Percentiles rank a stretch among this genome's conserved stretches.
These are phyloP conservation scores for Aspergillus sp. DNA, from an alignment of 2,329 filamentous ascomycete species.

Conservation along the genomic window DNA sequence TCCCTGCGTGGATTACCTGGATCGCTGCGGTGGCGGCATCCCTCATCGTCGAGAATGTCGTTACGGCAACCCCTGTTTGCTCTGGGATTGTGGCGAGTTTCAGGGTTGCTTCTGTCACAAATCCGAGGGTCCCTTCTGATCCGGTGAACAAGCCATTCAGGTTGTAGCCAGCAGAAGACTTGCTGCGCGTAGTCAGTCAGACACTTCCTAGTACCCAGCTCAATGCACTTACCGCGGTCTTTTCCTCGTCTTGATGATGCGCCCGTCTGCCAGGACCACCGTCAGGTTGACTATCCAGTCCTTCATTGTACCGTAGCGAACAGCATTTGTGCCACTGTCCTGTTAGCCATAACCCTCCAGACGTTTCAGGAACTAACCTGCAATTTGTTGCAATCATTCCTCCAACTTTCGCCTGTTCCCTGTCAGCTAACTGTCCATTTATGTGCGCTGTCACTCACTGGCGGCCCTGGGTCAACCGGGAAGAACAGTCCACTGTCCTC, in stretches of 20 bases:
- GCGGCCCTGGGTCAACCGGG: constrained; percentile 80
- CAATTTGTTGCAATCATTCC: constrained; percentile 69
- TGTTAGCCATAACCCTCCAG: no score
- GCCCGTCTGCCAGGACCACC: constrained; percentile 68
- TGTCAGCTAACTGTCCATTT: no score
- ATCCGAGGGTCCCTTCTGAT: constrained; percentile 68
- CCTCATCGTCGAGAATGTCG: constrained; percentile 59
- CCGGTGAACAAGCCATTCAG: constrained; percentile 68
- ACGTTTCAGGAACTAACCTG: constrained; percentile 30
- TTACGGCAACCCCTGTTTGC: constrained; percentile 64
- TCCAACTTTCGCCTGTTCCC: constrained; percentile 49
- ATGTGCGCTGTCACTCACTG: constrained; percentile 12
- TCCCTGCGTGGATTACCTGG: constrained; percentile 63
- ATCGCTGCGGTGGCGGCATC: constrained; percentile 65
- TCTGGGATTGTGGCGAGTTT: constrained; percentile 66
- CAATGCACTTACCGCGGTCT: constrained; percentile 49
- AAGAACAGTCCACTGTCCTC: constrained; percentile 80
- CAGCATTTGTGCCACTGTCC: constrained; percentile 53
- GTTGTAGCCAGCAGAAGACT: constrained; percentile 71
- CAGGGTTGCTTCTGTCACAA: constrained; percentile 69
- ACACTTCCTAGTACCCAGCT: no score
- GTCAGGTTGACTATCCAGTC: constrained; percentile 73
- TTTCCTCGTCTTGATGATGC: constrained; percentile 66
- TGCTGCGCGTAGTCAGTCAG: constrained; percentile 28
- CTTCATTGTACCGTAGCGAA: constrained; percentile 72